These are phyloP conservation scores for Vanilla planifolia DNA, from an alignment of 106 monocot genomes.

Conservation along the genomic window DNA sequence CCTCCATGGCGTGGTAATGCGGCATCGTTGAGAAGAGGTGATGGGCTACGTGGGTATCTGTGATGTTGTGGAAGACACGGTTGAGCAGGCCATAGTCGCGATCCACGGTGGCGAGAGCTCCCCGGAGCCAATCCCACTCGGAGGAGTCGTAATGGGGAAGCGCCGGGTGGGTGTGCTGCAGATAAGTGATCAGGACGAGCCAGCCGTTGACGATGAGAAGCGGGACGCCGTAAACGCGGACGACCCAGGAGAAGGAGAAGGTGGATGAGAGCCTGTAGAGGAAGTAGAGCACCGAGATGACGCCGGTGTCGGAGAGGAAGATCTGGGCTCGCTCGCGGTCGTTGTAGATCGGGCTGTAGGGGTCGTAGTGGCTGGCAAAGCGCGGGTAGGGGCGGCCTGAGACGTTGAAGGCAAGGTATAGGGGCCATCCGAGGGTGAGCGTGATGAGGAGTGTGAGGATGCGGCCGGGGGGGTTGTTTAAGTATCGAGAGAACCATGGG, in stretches of 20 bases:
- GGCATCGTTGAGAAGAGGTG: conserved; percentile 54
- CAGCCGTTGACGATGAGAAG: conserved; percentile 35
- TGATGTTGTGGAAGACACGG: conserved; percentile 43
- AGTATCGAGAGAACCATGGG: conserved; percentile 45
- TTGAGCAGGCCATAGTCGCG: conserved; percentile 35
- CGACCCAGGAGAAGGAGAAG: conserved; percentile 14
- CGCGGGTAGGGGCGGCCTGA: conserved; percentile 56
- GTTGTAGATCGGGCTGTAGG: conserved; percentile 55
- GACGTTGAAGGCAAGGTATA: conserved; percentile 53
- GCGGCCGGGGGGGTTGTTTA: conserved; percentile 63
- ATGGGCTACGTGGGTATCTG: conserved; percentile 43
- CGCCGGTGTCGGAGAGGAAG: conserved; percentile 26
- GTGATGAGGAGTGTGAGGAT: conserved; percentile 30
- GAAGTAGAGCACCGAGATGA: conserved; percentile 11
- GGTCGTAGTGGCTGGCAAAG: conserved; percentile 65
- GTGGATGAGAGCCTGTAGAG: conserved; percentile 23
- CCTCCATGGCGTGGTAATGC: conserved; percentile 59
- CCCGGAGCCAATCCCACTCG: conserved; percentile 72
- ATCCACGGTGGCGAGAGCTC: conserved; percentile 52
- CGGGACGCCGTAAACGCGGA: conserved; percentile 36
- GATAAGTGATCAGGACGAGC: conserved; percentile 45
- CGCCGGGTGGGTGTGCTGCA: conserved; percentile 59
- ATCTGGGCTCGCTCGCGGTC: conserved; percentile 33
- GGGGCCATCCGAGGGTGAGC: conserved; percentile 71
- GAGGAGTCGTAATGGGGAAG: conserved; percentile 48